These are phyloP conservation scores for Cladosporium sp. DNA, from an alignment of 2,329 filamentous ascomycete species.

Conservation along the genomic window DNA sequence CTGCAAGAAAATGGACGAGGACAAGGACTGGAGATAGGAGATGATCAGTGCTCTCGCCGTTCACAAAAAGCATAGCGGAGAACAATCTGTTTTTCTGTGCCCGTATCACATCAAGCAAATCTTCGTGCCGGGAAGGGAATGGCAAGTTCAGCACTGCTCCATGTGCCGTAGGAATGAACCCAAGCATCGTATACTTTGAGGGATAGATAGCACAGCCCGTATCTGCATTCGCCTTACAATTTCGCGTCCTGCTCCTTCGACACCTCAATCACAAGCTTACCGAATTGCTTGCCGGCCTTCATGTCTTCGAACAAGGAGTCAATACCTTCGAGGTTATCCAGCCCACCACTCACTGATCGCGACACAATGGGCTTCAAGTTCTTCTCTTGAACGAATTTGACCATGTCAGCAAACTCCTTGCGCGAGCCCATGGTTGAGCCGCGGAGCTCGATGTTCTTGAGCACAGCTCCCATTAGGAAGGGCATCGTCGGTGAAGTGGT, in stretches of 20 bases:
- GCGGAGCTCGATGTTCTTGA: constrained; percentile 83
- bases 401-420: constrained; percentile 87
- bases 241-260: constrained; percentile 26
- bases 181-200: not conserved
- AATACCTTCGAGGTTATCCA: constrained; percentile 76
- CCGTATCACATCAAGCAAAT: not conserved
- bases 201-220: not conserved
- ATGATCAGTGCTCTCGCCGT: not conserved
- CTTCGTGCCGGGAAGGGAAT: not conserved
- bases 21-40: not conserved
- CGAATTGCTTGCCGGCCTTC: constrained; percentile 82
- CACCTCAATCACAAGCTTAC: constrained; percentile 83
- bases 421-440: constrained; percentile 91
- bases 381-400: constrained; percentile 73
- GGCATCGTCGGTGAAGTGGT: constrained; percentile 82
- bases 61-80: not conserved
- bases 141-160: not conserved
- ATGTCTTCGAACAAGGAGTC: constrained; percentile 85
- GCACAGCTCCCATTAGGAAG: constrained; percentile 77
- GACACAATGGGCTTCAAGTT: constrained; percentile 77
- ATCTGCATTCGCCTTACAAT: constrained; percentile 4
- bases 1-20: not conserved
- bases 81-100: not conserved
- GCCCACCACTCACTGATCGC: constrained; percentile 60
- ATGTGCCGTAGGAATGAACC: not conserved